Percentiles rank a stretch among this genome's conserved stretches.
phyloP scores from a whole-genome alignment of 352 stramenopile species.

The Hyaloperonospora arabidopsidis region DNA sequence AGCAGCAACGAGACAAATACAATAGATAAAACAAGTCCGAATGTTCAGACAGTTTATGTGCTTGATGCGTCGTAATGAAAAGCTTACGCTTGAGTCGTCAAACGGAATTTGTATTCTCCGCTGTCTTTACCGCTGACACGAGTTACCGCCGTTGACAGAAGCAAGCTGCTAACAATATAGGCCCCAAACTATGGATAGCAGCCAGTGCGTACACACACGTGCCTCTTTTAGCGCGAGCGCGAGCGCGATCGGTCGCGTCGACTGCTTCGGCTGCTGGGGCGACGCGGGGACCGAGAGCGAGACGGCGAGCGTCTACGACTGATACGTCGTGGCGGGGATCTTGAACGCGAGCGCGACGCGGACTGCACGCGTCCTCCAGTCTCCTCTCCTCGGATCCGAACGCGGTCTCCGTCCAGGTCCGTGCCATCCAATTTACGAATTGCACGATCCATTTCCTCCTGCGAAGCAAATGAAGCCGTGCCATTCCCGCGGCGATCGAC shows the following conservation, averaged over 20 bases:
- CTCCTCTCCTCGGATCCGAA: conserved; percentile 38
- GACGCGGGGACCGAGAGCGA: conserved; percentile 29
- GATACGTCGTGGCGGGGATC: conserved; percentile 15
- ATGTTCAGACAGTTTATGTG: too few relatives aligned
- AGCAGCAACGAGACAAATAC: not conserved
- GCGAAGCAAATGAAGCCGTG: conserved; percentile 54
- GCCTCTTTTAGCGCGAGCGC: conserved; percentile 17
- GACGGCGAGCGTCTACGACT: conserved; percentile 31
- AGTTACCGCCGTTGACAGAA: conserved; percentile 12
- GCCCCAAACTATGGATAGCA: not conserved
- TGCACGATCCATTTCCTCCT: conserved; percentile 46
- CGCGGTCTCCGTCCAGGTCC: conserved; percentile 39
- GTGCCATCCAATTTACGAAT: conserved; percentile 44
- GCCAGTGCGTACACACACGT: conserved; percentile 4
- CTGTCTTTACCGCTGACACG: conserved; percentile 4
- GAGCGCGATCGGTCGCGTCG: conserved; percentile 21
- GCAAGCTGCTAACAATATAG: conserved; percentile 3
- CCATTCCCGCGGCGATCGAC: conserved; percentile 60
- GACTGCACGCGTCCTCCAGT: conserved; percentile 7
- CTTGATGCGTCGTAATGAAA: conserved; percentile 12
- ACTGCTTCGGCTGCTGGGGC: conserved; percentile 21
- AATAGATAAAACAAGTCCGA: conserved; percentile 4
- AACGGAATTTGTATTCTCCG: not conserved
- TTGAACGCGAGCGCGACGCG: conserved; percentile 18
- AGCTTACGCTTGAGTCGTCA: conserved; percentile 7